A percentile compares a stretch with the other conserved stretches of the same genome.
These are phyloP conservation scores for Perilla frutescens DNA, from an alignment of 257 asterid genomes.

Conservation along the genomic window DNA sequence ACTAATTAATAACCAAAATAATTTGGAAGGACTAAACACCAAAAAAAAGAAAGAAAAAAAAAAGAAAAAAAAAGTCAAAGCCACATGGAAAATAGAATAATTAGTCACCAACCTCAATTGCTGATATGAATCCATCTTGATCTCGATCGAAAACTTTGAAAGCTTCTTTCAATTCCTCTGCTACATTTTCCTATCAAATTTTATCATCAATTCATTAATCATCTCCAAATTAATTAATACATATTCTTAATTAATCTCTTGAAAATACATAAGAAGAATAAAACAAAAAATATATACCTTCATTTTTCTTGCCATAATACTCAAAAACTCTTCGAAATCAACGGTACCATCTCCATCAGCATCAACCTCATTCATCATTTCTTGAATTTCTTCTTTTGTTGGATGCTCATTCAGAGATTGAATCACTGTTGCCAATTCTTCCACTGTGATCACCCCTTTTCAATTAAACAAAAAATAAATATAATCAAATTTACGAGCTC, in stretches of 20 bases:
- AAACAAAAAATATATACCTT: slow-evolving; percentile 44
- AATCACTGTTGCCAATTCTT: slow-evolving; percentile 62
- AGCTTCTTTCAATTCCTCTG: slow-evolving; percentile 80
- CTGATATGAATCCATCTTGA: slow-evolving; percentile 88
- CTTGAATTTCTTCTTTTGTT: slow-evolving; percentile 67
- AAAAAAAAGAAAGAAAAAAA: background rate
- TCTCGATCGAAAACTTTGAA: slow-evolving; percentile 84
- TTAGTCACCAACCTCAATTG: slow-evolving; percentile 61
- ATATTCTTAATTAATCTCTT: no score
- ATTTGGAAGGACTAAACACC: background rate
- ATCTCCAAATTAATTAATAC: background rate
- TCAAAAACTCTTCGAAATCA: slow-evolving; percentile 68
- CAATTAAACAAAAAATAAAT: background rate
- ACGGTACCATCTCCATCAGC: slow-evolving; percentile 62
- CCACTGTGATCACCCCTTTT: slow-evolving; percentile 68
- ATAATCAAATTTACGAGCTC: no score
- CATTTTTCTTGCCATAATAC: slow-evolving; percentile 65
- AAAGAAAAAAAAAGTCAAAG: background rate
- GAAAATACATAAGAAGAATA: background rate
- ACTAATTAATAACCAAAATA: background rate
- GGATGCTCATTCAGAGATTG: slow-evolving; percentile 72
- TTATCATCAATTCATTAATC: background rate
- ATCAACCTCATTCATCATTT: slow-evolving; percentile 68
- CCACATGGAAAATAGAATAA: background rate
- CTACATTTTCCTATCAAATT: slow-evolving; percentile 54